Evolutionary conservation across 495 filamentous ascomycete species (phyloP).

Genomic region (Penicillium fimorum): DNA sequence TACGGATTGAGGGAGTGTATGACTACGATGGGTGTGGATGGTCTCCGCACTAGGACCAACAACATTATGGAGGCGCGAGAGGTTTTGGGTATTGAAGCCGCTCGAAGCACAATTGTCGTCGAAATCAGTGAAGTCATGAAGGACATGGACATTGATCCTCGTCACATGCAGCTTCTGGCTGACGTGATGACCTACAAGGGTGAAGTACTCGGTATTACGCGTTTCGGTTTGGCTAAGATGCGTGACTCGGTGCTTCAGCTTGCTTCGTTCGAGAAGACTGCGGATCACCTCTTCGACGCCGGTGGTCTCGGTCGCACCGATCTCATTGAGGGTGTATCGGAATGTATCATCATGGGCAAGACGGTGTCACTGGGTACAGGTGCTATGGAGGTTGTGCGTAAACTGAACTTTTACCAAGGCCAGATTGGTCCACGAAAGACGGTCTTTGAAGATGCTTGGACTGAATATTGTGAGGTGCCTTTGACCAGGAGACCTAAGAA

Average conservation of each 20-base stretch:
- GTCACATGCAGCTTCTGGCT: conserved; percentile 97
- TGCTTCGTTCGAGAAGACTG: conserved; percentile 97
- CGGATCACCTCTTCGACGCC: conserved; percentile 95
- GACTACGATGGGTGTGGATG: conserved; percentile 84
- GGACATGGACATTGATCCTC: conserved; percentile 93
- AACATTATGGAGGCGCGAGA: conserved; percentile 85
- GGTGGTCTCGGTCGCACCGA: conserved; percentile 87
- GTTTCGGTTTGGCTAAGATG: conserved; percentile 97
- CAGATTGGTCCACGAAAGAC: conserved; percentile 63
- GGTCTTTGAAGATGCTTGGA: conserved; percentile 76
- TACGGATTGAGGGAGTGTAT: conserved; percentile 88
- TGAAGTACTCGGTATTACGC: conserved; percentile 94
- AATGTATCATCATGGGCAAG: conserved; percentile 99
- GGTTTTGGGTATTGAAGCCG: conserved; percentile 98
- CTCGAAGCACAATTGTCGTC: conserved; percentile 73
- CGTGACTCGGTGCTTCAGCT: conserved; percentile 91
- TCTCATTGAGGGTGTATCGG: conserved; percentile 84
- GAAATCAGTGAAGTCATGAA: conserved; percentile 84
- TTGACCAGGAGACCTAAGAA: conserved; percentile 23
- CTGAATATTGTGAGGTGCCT: conserved; percentile 36
- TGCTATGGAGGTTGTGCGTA: conserved; percentile 80
- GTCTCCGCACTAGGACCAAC: conserved; percentile 70
- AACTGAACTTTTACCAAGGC: conserved; percentile 63
- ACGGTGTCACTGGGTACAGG: conserved; percentile 88
- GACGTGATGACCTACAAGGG: conserved; percentile 99